phyloP scores from a whole-genome alignment of 345 rosid genomes.

The Salix viminalis region DNA sequence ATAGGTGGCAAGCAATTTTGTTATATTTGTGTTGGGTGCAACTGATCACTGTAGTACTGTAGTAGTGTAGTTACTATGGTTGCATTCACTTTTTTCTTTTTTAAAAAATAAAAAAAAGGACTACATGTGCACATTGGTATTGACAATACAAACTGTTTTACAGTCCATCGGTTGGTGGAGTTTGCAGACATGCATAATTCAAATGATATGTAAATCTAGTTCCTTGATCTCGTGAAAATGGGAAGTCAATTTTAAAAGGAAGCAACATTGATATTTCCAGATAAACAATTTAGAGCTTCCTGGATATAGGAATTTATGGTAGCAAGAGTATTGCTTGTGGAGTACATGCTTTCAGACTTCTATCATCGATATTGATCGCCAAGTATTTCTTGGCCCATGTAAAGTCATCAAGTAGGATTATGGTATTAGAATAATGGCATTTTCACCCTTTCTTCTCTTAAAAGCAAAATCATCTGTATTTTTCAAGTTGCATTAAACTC shows the following conservation, averaged over 20 bases:
- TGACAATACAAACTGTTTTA: not conserved
- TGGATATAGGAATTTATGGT: not conserved
- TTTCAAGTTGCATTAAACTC: not conserved
- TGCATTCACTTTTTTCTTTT: not conserved
- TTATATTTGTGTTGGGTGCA: not conserved
- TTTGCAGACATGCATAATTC: not conserved
- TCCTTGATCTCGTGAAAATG: not conserved
- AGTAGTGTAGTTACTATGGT: not conserved
- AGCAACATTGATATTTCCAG: not conserved
- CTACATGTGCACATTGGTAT: not conserved
- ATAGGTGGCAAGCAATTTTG: not conserved
- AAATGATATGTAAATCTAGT: not conserved
- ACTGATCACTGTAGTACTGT: not conserved
- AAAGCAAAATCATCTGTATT: not conserved
- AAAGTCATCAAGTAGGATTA: not conserved
- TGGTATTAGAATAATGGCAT: not conserved
- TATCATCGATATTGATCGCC: not conserved
- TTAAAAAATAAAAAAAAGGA: not conserved
- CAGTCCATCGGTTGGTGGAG: not conserved
- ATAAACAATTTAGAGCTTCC: not conserved
- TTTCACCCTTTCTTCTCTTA: not conserved
- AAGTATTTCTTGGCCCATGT: not conserved
- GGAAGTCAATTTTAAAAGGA: not conserved
- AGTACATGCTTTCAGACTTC: not conserved
- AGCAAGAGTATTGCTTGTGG: not conserved